Evolutionary conservation across 2,329 filamentous ascomycete genomes (phyloP).

Genomic region (Epichloe aotearoae): DNA sequence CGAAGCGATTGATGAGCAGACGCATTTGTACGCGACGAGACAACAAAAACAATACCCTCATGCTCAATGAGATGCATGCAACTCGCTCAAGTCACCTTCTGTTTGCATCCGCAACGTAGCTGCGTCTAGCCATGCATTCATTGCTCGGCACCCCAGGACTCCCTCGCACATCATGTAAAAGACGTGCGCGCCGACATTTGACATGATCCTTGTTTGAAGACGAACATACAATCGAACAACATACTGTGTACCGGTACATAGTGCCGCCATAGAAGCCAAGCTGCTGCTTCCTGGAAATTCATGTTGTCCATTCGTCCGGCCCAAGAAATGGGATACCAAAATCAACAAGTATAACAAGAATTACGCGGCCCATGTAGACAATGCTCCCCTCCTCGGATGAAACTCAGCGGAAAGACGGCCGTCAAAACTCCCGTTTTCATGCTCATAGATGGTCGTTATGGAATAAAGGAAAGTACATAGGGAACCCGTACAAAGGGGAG

Average conservation of each 20-base stretch:
- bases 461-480: not conserved
- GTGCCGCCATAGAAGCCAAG: not conserved
- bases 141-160: no score
- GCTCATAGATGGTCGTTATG: slow-evolving; percentile 5
- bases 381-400: not conserved
- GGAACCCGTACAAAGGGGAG: not conserved
- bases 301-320: not conserved
- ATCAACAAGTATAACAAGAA: not conserved
- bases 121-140: no score
- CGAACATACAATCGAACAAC: not conserved
- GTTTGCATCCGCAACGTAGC: no score
- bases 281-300: not conserved
- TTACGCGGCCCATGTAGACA: not conserved
- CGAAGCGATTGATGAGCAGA: no score
- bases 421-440: slow-evolving; percentile 3
- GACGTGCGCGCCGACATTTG: not conserved
- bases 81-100: no score
- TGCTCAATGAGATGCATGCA: no score
- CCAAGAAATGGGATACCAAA: not conserved
- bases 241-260: not conserved
- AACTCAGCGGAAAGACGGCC: not conserved
- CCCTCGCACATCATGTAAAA: no score
- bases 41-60: no score
- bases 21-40: no score
- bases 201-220: not conserved